Base-by-base conservation (phyloP, 495 filamentous ascomycete genomes). In the Penicillium lividum region DNA sequence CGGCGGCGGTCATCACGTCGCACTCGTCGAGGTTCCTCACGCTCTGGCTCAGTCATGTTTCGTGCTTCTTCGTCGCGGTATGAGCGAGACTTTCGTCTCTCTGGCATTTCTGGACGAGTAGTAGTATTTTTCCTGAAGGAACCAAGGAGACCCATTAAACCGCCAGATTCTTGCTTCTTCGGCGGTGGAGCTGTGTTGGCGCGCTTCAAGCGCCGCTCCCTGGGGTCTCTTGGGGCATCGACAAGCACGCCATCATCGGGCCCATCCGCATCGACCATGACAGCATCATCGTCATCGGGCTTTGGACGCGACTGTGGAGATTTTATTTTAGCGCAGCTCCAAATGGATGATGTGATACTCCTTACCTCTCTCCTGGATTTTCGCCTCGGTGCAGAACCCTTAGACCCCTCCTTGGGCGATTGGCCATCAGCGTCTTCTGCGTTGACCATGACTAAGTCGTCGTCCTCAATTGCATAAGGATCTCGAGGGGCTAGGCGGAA, bases 161-260 rank as follows among this genome's bases (percentile, higher is more conserved):
- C 78, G 31, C 71, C 66, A n/a, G 63, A 58, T 55, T 80, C 77
- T 43, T 73, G 76, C 43, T 77, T 80, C 57, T 76, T 82, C 4
- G 77, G 59, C 4, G 77, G 59, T 18, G 62, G 68, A 13, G 62
- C 68, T n/a, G 79, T 75, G 40, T 62, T 73, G 5, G 77, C 66
- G 25, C 77, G 78, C 46, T 78, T 80, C 18, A 73, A 51, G 7
- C 79, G 74, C 28, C 75, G 72, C 87, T 96, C 60, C 86, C 77
- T 33, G 73, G 84, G 66, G 83, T 96, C 60, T 87, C 77, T 36
- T 73, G 84, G 66, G 79, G 82, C 71, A 84, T 88, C 95, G 80
- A 96, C 65, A 88, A 79, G 66, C 80, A 91, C 65, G 86, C 82
- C 34, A 85, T 88, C 84, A 88, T 91, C 80, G 7, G 77, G 74